Evolutionary conservation across 495 filamentous ascomycete genomes (phyloP).

Genomic region (Aspergillus sclerotioniger): DNA sequence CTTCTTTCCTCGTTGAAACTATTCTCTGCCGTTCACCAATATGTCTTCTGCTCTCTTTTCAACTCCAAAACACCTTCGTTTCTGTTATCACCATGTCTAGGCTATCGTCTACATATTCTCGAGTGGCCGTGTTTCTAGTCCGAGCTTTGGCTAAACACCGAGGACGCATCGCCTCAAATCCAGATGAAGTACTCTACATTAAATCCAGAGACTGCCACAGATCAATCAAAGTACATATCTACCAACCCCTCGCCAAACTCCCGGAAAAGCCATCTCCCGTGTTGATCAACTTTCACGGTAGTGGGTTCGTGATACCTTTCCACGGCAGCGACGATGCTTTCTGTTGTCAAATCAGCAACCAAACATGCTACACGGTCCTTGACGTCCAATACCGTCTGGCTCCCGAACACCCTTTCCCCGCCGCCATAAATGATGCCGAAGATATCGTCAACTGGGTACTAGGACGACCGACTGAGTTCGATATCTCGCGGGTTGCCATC

Average conservation of each 20-base stretch:
- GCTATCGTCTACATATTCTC: too few relatives aligned
- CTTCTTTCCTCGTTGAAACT: too few relatives aligned
- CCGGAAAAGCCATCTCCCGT: conserved; percentile 31
- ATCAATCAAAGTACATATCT: conserved; percentile 46
- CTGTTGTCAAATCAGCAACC: conserved; percentile 34
- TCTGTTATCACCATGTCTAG: too few relatives aligned
- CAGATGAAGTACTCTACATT: conserved; percentile 38
- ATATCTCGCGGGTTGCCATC: conserved; percentile 34
- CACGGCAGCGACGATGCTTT: conserved; percentile 45
- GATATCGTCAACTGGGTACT: conserved; percentile 39
- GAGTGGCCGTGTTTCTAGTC: too few relatives aligned
- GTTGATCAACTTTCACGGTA: conserved; percentile 46
- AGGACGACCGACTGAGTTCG: conserved; percentile 31
- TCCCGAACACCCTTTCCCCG: conserved; percentile 75
- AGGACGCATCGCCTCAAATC: not conserved
- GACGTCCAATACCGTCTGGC: conserved; percentile 73
- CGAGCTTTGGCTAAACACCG: too few relatives aligned
- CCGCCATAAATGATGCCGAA: conserved; percentile 69
- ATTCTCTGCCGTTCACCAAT: too few relatives aligned
- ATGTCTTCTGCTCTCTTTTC: too few relatives aligned
- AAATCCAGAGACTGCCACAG: conserved; percentile 40
- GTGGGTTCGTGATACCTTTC: conserved; percentile 40
- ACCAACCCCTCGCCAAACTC: conserved; percentile 24
- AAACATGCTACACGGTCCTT: conserved; percentile 40
- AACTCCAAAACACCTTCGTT: too few relatives aligned